phyloP scores from a whole-genome alignment of 805 yeast genomes.

The Starmerella riodocensis region DNA sequence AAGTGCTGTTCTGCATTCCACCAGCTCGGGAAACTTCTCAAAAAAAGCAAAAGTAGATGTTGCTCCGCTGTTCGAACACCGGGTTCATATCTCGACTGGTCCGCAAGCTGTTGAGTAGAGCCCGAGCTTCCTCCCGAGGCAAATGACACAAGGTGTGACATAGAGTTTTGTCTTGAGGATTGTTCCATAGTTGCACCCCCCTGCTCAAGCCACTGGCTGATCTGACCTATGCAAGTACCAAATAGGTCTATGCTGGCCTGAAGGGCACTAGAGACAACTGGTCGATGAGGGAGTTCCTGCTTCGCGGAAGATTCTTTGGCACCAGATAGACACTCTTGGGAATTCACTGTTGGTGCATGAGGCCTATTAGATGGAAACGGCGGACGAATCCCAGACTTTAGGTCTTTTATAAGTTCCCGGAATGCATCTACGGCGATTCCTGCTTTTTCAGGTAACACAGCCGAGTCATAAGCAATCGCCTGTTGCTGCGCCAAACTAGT shows the following conservation, averaged over 20 bases:
- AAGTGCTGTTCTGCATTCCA: conserved; percentile 39
- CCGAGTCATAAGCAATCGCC: conserved; percentile 38
- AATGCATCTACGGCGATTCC: conserved; percentile 60
- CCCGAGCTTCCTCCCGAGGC: conserved; percentile 10
- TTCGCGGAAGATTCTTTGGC: conserved; percentile 13
- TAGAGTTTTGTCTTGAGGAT: conserved; percentile 19
- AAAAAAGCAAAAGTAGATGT: conserved; percentile 16
- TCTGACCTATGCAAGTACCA: conserved; percentile 20
- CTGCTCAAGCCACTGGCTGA: conserved; percentile 16
- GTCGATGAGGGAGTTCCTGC: conserved; percentile 16
- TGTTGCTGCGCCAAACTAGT: conserved; percentile 20
- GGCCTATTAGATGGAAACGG: conserved; percentile 39
- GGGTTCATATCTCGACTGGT: background rate
- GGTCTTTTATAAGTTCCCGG: conserved; percentile 54
- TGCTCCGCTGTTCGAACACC: conserved; percentile 16
- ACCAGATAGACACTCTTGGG: conserved; percentile 7
- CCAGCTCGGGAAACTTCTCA: conserved; percentile 68
- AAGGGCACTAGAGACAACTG: conserved; percentile 15
- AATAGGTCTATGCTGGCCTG: conserved; percentile 21
- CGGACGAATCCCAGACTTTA: conserved; percentile 45
- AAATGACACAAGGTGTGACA: conserved; percentile 17
- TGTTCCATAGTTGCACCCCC: conserved; percentile 9
- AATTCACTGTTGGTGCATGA: background rate
- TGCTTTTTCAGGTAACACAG: conserved; percentile 52
- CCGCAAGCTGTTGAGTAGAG: background rate